Percentiles rank a stretch among this genome's conserved stretches.
These are phyloP conservation scores for Fusarium incarnatum DNA, from an alignment of 2,329 filamentous ascomycete genomes.

Conservation along the genomic window DNA sequence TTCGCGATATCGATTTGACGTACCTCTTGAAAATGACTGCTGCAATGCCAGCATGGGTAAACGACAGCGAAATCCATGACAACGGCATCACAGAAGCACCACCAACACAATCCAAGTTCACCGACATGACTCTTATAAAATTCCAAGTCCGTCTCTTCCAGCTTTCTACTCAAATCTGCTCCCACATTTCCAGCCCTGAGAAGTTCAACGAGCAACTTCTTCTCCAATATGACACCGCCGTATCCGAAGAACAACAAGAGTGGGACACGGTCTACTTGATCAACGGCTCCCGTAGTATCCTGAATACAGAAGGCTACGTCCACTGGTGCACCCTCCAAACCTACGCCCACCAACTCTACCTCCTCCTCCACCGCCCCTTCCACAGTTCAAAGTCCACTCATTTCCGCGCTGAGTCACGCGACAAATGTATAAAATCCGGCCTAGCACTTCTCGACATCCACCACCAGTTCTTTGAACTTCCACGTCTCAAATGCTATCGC, in stretches of 20 bases:
- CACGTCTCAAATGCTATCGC: neutral
- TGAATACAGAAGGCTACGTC: slow-evolving; percentile 1
- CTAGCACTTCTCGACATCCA: slow-evolving; percentile 4
- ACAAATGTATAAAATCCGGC: slow-evolving; percentile 12
- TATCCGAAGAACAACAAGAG: neutral
- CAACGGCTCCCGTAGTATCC: neutral
- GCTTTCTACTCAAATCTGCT: neutral
- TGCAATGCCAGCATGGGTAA: slow-evolving; percentile 5
- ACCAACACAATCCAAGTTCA: neutral
- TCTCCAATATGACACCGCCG: neutral
- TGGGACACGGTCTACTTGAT: slow-evolving; percentile 7
- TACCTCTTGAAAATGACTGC: slow-evolving; percentile 23
- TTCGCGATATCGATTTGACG: slow-evolving; percentile 10
- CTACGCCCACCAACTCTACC: slow-evolving; percentile 17
- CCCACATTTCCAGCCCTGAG: neutral
- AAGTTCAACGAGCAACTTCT: neutral
- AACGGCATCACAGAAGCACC: neutral
- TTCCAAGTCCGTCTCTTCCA: slow-evolving; percentile 8
- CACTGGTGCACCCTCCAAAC: slow-evolving; percentile 23
- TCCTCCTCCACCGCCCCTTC: slow-evolving; percentile 8
- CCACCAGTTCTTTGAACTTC: slow-evolving; percentile 20
- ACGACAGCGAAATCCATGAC: slow-evolving; percentile 1
- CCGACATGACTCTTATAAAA: neutral
- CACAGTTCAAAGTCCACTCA: slow-evolving; percentile 1
- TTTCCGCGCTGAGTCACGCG: slow-evolving; percentile 8